Evolutionary conservation across 139 green algal species (phyloP).

Genomic region (Chlamydomonas applanata): DNA sequence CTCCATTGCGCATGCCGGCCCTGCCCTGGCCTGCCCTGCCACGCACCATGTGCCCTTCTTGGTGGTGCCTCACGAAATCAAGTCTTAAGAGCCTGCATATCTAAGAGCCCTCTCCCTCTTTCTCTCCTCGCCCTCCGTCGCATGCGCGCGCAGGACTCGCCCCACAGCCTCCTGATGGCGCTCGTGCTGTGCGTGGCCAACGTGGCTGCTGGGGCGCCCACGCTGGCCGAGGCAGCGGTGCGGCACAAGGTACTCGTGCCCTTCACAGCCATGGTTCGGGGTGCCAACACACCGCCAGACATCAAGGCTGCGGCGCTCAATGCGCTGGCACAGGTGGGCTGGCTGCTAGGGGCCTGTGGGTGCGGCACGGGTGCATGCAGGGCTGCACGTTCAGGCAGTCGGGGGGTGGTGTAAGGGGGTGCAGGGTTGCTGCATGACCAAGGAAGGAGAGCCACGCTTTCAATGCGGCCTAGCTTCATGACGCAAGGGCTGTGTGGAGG

Average conservation of each 20-base stretch:
- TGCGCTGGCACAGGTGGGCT: conserved; percentile 18
- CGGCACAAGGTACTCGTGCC: conserved; percentile 11
- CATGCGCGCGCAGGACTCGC: conserved; percentile 7
- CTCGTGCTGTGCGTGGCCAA: conserved; percentile 27
- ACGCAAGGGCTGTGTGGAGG: no score
- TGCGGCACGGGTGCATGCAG: not conserved
- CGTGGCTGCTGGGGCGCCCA: conserved; percentile 17
- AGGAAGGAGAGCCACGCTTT: no score
- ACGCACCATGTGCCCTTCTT: no score
- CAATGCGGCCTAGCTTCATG: no score
- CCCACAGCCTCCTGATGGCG: conserved; percentile 15
- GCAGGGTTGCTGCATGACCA: not conserved
- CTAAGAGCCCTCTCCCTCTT: no score
- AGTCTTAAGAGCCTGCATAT: no score
- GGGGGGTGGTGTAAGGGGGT: not conserved
- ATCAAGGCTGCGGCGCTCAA: conserved; percentile 34
- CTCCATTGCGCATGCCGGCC: not conserved
- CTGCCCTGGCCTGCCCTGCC: not conserved
- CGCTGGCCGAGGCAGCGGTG: conserved; percentile 33
- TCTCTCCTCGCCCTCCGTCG: no score
- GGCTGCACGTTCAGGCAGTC: no score
- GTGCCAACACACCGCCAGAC: conserved; percentile 30
- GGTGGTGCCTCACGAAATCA: no score
- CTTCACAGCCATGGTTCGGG: conserved; percentile 26
- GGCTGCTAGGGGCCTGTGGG: not conserved